phyloP scores from a whole-genome alignment of 2,329 filamentous ascomycete species.

The Nemania diffusa region DNA sequence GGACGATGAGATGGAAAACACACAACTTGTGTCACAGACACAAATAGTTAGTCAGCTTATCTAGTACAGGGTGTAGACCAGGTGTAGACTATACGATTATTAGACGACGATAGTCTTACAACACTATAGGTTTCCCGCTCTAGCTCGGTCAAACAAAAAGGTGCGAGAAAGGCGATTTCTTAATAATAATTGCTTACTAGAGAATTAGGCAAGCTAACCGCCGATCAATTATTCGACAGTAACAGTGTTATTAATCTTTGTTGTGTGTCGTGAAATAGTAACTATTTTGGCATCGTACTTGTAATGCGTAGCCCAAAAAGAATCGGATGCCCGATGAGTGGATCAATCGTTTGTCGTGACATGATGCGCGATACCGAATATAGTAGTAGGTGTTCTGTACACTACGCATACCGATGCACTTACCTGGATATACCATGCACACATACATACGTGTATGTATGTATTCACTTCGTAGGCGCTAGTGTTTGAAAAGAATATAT shows the following conservation, averaged over 20 bases:
- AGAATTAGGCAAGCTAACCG: neutral
- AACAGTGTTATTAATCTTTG: neutral
- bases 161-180: constrained; percentile 8
- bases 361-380: neutral
- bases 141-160: constrained; percentile 6
- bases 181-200: constrained; percentile 15
- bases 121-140: neutral
- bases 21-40: neutral
- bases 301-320: neutral
- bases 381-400: no score
- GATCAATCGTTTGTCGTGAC: neutral
- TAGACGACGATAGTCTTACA: neutral
- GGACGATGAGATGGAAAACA: neutral
- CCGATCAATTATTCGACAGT: neutral
- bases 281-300: neutral
- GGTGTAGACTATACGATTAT: neutral
- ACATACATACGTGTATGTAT: no score
- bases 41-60: constrained; percentile 26
- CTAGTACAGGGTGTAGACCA: neutral
- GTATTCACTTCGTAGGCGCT: neutral
- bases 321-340: neutral
- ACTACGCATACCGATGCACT: no score
- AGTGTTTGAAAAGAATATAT: neutral
- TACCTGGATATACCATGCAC: constrained; percentile 2
- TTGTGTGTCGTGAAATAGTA: neutral